Percentiles rank a stretch among this genome's conserved stretches.
phyloP scores from a whole-genome alignment of 768 basidiomycete species.

The Pluteus cervinus region DNA sequence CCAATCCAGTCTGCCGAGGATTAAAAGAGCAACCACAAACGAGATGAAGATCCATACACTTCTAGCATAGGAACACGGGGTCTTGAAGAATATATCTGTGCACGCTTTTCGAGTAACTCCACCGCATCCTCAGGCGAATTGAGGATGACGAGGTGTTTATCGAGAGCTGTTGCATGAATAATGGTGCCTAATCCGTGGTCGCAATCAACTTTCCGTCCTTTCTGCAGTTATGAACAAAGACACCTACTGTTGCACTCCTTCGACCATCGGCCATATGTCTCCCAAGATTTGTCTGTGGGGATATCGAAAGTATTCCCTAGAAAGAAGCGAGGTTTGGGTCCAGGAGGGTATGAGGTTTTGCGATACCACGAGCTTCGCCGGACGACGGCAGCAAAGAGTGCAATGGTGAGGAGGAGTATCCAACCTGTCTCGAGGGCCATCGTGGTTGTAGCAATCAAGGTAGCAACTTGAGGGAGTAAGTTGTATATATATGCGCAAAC shows the following conservation, averaged over 20 bases:
- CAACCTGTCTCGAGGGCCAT: no score
- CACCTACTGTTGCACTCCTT: slow-evolving; percentile 12
- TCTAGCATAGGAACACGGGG: not conserved
- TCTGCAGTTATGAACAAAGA: not conserved
- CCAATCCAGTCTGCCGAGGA: not conserved
- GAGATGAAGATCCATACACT: not conserved
- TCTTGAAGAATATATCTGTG: not conserved
- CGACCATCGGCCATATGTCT: slow-evolving; percentile 11
- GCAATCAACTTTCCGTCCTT: not conserved
- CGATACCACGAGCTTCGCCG: no score
- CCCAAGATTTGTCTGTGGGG: slow-evolving; percentile 6
- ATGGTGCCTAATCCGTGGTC: slow-evolving; percentile 9
- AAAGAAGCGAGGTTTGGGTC: slow-evolving; percentile 12
- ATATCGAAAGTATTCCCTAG: slow-evolving; percentile 16
- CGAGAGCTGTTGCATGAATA: slow-evolving; percentile 8
- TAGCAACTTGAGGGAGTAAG: no score
- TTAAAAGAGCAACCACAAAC: not conserved
- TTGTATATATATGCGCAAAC: no score
- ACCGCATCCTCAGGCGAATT: slow-evolving; percentile 10
- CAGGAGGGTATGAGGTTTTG: slow-evolving; percentile 19
- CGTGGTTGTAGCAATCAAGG: no score
- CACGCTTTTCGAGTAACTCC: slow-evolving; percentile 1
- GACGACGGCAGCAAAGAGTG: no score
- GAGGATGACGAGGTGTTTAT: slow-evolving; percentile 10
- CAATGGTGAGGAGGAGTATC: no score